phyloP scores from a whole-genome alignment of 306 rosid genomes.

The Gastrolobium bilobum region DNA sequence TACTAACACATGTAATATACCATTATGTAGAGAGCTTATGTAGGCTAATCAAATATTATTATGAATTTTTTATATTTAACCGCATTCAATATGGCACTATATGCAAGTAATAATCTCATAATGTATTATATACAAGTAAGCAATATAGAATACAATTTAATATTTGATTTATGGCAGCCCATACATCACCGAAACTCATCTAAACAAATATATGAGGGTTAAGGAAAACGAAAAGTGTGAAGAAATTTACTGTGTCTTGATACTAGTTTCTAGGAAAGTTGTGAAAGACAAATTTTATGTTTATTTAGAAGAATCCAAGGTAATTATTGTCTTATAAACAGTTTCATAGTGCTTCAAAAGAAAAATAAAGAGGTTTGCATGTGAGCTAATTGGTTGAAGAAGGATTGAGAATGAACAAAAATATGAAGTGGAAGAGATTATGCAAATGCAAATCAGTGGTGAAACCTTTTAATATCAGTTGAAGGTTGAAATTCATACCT shows the following conservation, averaged over 20 bases:
- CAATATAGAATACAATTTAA: not conserved
- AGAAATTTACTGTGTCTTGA: not conserved
- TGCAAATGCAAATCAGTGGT: not conserved
- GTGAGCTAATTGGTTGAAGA: constrained; percentile 27
- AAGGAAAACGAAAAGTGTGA: not conserved
- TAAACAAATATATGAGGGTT: not conserved
- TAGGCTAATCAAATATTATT: not conserved
- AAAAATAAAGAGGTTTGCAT: not conserved
- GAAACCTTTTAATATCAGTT: not conserved
- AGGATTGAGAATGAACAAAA: not conserved
- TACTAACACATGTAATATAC: not conserved
- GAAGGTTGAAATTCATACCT: not conserved
- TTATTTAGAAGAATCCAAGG: not conserved
- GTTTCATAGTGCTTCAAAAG: not conserved
- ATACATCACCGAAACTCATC: not conserved
- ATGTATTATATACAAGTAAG: not conserved
- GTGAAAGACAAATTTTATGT: not conserved
- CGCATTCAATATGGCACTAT: not conserved
- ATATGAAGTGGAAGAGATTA: constrained; percentile 1
- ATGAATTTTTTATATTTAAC: not conserved
- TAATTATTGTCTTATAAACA: not conserved
- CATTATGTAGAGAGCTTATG: constrained; percentile 22
- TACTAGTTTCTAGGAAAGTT: not conserved
- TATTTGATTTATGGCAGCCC: not conserved
- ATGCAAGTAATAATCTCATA: constrained; percentile 6